Evolutionary conservation across 371 early-diverging fungal species (phyloP), one percentile per base, ranked within the genome.

Genomic region (Mucor mucedo): DNA sequence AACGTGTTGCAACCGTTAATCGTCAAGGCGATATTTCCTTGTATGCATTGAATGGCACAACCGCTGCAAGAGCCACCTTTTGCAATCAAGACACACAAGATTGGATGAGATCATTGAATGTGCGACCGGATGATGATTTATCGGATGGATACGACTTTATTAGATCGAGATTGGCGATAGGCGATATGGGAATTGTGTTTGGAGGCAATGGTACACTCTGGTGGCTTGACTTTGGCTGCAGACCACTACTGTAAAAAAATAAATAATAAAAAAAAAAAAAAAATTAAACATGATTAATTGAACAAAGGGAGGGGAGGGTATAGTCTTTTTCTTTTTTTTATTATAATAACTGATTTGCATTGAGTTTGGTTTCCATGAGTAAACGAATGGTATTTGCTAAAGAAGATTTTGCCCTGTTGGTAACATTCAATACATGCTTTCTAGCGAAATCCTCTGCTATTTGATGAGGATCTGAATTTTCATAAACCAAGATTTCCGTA

Each of bases 91-190:
- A 65, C 9, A 44, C 40, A 16, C 69, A 69, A 27, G 40, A 57
- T 10, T 80, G 78, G 81, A 72, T 78, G 48, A 73, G 77, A 6
- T 21, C 21, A 21, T 47, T 53, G 9, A 40, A 48, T 40, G 47
- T 50, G 2, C 58, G 78, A 30, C 75, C 72, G 9, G 78, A 76
- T 55, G 81, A 80, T 57, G 75, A 76, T 42, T 58, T 76, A 21
- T 76, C 76, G 6, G 81, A 80, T 62, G 81, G 81, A 3, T 80
- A 80, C 39, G 72, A 80, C 35, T 76, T 76, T 69, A 57, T 78
- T 7, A 53, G 77, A 7, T 61, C 75, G 5, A 62, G 78, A 21
- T 44, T 80, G 14, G 76, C 78, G 5, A 74, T 77, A 50, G 81
- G 78, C 0, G 45, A 52, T 7, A 76, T 78, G 71, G 81, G 81